These are phyloP conservation scores for Glonium stellatum DNA, from an alignment of 495 filamentous ascomycete species.

Conservation along the genomic window DNA sequence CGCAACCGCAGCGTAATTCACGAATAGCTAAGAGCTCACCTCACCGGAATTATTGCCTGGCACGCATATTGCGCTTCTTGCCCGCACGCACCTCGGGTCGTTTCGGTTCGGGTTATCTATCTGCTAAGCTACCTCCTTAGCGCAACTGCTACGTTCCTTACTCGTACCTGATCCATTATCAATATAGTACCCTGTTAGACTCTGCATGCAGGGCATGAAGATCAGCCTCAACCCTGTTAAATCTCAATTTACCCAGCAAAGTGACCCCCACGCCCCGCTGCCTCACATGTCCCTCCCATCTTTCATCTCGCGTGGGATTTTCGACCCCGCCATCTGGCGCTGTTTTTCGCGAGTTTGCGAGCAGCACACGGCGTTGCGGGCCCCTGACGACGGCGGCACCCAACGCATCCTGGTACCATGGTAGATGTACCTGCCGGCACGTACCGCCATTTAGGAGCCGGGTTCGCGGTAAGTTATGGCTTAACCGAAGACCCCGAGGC, in stretches of 20 bases:
- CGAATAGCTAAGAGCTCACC: neutral
- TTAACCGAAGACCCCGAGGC: neutral
- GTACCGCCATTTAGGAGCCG: neutral
- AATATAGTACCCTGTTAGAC: neutral
- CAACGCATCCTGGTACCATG: neutral
- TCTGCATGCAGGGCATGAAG: neutral
- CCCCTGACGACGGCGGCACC: neutral
- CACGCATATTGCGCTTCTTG: neutral
- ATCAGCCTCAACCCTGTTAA: neutral
- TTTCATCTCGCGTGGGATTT: neutral
- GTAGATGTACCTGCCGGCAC: neutral
- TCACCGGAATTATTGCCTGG: neutral
- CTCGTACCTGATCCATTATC: neutral
- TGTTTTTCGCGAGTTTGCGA: neutral
- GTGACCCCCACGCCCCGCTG: neutral
- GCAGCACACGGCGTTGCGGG: neutral
- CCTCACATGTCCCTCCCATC: neutral
- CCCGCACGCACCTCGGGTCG: neutral
- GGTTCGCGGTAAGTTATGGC: neutral
- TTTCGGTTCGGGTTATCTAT: neutral
- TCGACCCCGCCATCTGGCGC: neutral
- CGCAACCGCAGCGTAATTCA: neutral
- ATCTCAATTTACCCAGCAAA: neutral
- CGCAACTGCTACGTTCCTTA: neutral
- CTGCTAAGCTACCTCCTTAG: neutral